phyloP scores from a whole-genome alignment of 2,329 filamentous ascomycete species.

The Scedosporium apiospermum region DNA sequence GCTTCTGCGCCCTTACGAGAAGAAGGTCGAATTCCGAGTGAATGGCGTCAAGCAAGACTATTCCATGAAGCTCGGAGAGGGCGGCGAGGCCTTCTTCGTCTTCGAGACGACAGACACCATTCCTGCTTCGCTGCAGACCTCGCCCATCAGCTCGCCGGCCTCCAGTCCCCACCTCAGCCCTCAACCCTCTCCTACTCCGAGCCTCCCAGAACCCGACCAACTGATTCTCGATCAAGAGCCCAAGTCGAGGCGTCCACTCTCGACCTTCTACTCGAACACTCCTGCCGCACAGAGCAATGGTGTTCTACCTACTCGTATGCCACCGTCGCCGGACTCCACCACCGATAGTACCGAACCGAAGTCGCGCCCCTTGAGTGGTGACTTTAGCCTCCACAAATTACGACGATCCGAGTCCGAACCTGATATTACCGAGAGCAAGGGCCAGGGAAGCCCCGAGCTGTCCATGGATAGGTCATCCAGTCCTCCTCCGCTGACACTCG shows the following conservation, averaged over 20 bases:
- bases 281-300: background rate
- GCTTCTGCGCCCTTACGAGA: slow-evolving; percentile 85
- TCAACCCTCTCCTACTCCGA: slow-evolving; percentile 14
- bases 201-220: slow-evolving; percentile 58
- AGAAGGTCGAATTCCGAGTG: slow-evolving; percentile 97
- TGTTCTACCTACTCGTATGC: background rate
- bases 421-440: slow-evolving; percentile 23
- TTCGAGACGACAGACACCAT: slow-evolving; percentile 91
- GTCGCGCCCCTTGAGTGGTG: slow-evolving; percentile 7
- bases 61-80: slow-evolving; percentile 96
- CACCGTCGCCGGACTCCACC: slow-evolving; percentile 1
- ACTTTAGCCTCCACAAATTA: slow-evolving; percentile 6
- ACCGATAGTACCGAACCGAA: background rate
- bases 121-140: slow-evolving; percentile 89
- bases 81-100: slow-evolving; percentile 96
- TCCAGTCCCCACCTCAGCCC: slow-evolving; percentile 62
- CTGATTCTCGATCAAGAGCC: slow-evolving; percentile 53
- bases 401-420: slow-evolving; percentile 16
- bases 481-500: slow-evolving; percentile 60
- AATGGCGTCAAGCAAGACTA: slow-evolving; percentile 88
- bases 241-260: slow-evolving; percentile 32
- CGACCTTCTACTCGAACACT: slow-evolving; percentile 17
- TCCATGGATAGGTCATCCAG: slow-evolving; percentile 58
- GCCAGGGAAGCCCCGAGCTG: slow-evolving; percentile 24
- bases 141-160: slow-evolving; percentile 83